A percentile compares a stretch with the other conserved stretches of the same genome.
Evolutionary conservation across 345 rosid genomes (phyloP).

Genomic region (Bretschneidera sinensis): DNA sequence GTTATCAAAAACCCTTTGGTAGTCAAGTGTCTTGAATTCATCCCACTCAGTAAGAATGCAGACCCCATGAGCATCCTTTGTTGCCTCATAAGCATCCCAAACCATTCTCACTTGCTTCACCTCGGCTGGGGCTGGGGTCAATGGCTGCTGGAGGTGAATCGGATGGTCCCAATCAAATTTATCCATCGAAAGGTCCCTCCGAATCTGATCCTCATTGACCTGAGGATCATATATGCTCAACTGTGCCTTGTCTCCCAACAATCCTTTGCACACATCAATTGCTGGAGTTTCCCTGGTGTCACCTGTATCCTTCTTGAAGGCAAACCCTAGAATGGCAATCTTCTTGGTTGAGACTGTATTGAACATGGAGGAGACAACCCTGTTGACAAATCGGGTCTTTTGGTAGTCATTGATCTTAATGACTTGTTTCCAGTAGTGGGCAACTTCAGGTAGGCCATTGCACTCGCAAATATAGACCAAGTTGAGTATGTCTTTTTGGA

Average conservation of each 20-base stretch:
- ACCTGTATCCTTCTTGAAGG: slow-evolving; percentile 86
- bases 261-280: slow-evolving; percentile 76
- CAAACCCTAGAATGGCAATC: slow-evolving; percentile 75
- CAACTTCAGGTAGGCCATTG: slow-evolving; percentile 70
- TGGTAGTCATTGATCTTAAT: slow-evolving; percentile 79
- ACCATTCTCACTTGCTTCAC: slow-evolving; percentile 56
- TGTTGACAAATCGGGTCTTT: slow-evolving; percentile 65
- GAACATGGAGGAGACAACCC: slow-evolving; percentile 80
- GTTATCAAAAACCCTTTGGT: slow-evolving; percentile 52
- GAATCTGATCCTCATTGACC: slow-evolving; percentile 71
- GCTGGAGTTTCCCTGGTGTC: slow-evolving; percentile 87
- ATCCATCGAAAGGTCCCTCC: slow-evolving; percentile 58
- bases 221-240: slow-evolving; percentile 80
- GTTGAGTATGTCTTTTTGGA: slow-evolving; percentile 75
- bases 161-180: slow-evolving; percentile 89
- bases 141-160: slow-evolving; percentile 67
- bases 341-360: slow-evolving; percentile 69
- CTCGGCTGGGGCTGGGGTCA: slow-evolving; percentile 44
- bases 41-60: slow-evolving; percentile 89
- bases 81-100: slow-evolving; percentile 69
- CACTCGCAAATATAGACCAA: slow-evolving; percentile 79
- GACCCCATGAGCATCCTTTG: slow-evolving; percentile 64
- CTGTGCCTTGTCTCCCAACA: slow-evolving; percentile 59
- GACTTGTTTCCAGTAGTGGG: slow-evolving; percentile 79
- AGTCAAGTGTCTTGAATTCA: slow-evolving; percentile 72